phyloP scores from a whole-genome alignment of 768 basidiomycete species.

The Lanmaoa pseudosensibilis region DNA sequence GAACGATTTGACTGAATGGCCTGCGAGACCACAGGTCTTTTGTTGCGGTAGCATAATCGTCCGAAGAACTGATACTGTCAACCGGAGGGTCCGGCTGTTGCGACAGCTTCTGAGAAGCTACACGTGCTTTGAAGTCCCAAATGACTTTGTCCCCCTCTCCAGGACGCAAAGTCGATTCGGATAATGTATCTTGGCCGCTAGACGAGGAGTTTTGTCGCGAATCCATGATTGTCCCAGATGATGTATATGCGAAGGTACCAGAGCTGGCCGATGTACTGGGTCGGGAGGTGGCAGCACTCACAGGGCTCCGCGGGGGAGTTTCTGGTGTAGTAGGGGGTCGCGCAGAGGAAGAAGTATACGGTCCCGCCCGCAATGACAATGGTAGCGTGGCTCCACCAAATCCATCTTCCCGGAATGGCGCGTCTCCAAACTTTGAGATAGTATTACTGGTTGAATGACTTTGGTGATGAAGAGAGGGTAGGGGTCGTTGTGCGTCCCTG shows the following conservation, averaged over 20 bases:
- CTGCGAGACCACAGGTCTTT: slow-evolving; percentile 34
- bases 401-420: slow-evolving; percentile 31
- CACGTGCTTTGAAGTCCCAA: slow-evolving; percentile 27
- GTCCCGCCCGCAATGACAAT: slow-evolving; percentile 28
- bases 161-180: slow-evolving; percentile 35
- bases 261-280: slow-evolving; percentile 37
- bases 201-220: slow-evolving; percentile 27
- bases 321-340: slow-evolving; percentile 42
- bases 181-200: slow-evolving; percentile 34
- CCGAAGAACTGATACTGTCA: slow-evolving; percentile 25
- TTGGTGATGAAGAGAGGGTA: slow-evolving; percentile 25
- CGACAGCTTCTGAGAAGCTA: slow-evolving; percentile 17
- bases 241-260: slow-evolving; percentile 24
- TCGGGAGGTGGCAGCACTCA: slow-evolving; percentile 50
- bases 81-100: slow-evolving; percentile 19
- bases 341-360: slow-evolving; percentile 20
- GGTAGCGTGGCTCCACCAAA: slow-evolving; percentile 26
- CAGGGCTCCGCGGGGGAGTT: slow-evolving; percentile 63
- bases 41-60: slow-evolving; percentile 33
- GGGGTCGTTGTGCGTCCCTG: slow-evolving; percentile 30
- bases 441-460: slow-evolving; percentile 29
- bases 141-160: slow-evolving; percentile 33
- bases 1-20: slow-evolving; percentile 31
- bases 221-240: slow-evolving; percentile 30
- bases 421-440: slow-evolving; percentile 33